Percentiles rank a stretch among this genome's conserved stretches.
Evolutionary conservation across 192 early-diverging fungal genomes (phyloP).

Genomic region (Linnemannia elongata): DNA sequence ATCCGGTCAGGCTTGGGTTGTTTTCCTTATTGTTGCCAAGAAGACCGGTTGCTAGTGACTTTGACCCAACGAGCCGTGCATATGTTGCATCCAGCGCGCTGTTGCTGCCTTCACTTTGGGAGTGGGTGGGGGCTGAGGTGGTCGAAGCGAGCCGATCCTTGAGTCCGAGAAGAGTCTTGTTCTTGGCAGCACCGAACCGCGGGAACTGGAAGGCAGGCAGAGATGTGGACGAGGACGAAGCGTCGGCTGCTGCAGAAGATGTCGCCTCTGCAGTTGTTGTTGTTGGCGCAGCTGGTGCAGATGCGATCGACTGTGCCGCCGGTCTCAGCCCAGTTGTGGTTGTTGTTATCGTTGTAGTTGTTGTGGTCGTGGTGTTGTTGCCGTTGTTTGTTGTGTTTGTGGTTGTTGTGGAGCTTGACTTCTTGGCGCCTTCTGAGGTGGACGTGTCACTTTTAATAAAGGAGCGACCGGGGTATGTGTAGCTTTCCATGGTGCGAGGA

Average conservation of each 20-base stretch:
- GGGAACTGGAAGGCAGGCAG: conserved; percentile 31
- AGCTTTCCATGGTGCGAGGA: not conserved
- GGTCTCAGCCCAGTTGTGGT: conserved; percentile 9
- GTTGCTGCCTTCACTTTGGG: not conserved
- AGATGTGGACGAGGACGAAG: conserved; percentile 10
- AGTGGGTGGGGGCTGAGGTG: not conserved
- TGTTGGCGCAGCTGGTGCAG: conserved; percentile 15
- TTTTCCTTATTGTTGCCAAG: not conserved
- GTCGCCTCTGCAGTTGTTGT: not conserved
- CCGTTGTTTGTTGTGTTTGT: not conserved
- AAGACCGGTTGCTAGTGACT: not conserved
- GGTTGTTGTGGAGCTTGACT: not conserved
- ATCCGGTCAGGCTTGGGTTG: not conserved
- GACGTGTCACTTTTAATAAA: not conserved
- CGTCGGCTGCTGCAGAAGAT: not conserved
- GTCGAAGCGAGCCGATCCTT: conserved; percentile 27
- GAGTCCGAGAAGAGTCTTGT: conserved; percentile 34
- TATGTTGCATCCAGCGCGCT: conserved; percentile 2
- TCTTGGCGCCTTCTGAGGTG: not conserved
- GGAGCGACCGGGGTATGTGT: not conserved
- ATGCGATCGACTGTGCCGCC: not conserved
- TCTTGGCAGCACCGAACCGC: conserved; percentile 18
- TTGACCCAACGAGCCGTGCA: conserved; percentile 29
- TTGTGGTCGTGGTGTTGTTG: conserved; percentile 5
- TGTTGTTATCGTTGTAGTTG: conserved; percentile 5